Conservation (phyloP, 2,329 filamentous ascomycete genomes). For the Didymellaceae sp. region DNA sequence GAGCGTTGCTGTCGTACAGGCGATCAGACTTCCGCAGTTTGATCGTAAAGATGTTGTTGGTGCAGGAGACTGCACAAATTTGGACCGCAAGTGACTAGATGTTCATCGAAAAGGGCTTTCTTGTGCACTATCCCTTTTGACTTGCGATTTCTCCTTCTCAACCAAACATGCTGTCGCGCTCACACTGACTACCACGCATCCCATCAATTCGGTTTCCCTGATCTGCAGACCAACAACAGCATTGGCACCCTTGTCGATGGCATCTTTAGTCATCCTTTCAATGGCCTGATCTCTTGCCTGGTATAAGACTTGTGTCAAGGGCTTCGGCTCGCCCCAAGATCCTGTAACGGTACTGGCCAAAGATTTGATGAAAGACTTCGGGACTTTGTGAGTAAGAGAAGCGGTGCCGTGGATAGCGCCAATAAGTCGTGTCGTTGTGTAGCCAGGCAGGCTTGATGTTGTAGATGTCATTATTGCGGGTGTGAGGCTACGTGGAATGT, state of each 20-base stretch:
- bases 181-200: constrained; percentile 42
- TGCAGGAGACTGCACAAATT: not conserved
- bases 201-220: constrained; percentile 42
- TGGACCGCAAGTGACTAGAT: not conserved
- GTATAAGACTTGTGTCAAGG: constrained; percentile 41
- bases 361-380: constrained; percentile 44
- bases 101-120: constrained; percentile 22
- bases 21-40: no score
- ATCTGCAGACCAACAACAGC: constrained; percentile 41
- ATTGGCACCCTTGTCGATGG: constrained; percentile 41
- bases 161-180: constrained; percentile 44
- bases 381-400: constrained; percentile 42
- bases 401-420: constrained; percentile 44
- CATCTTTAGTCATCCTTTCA: constrained; percentile 45
- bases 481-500: constrained; percentile 35
- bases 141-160: constrained; percentile 25
- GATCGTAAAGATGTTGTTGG: no score
- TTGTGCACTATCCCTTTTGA: constrained; percentile 33
- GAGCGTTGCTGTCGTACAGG: no score
- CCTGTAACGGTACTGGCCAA: constrained; percentile 26
- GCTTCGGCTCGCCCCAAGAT: constrained; percentile 41
- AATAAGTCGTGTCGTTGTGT: constrained; percentile 34
- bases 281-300: constrained; percentile 44
- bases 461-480: constrained; percentile 40
- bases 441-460: constrained; percentile 34